These are phyloP conservation scores for Ophiostoma triangulosporum DNA, from an alignment of 2,329 filamentous ascomycete species.

Conservation along the genomic window DNA sequence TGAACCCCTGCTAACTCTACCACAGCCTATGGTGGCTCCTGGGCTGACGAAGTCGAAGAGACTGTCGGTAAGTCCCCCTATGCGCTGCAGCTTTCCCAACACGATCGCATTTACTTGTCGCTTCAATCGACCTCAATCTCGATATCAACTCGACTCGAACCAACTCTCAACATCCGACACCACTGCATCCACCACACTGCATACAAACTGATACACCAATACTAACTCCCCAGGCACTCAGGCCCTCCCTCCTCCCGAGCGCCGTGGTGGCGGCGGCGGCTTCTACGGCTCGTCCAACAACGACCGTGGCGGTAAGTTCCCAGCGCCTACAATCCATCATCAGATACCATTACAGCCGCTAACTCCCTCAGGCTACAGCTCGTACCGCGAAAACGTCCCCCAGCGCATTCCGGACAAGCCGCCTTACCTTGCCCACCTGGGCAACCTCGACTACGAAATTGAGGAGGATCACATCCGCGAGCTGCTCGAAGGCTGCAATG, in stretches of 20 bases:
- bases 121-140: too few species aligned
- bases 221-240: constrained; percentile 34
- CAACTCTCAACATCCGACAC: neutral
- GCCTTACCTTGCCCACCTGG: constrained; percentile 88
- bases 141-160: neutral
- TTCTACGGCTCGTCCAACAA: constrained; percentile 15
- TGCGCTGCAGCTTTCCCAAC: neutral
- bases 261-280: constrained; percentile 23
- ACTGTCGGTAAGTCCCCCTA: constrained; percentile 49
- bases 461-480: constrained; percentile 70
- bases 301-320: constrained; percentile 14
- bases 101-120: neutral
- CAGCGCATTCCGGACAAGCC: constrained; percentile 68
- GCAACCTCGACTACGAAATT: constrained; percentile 92
- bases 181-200: neutral
- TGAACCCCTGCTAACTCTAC: constrained; percentile 2
- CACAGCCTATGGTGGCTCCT: constrained; percentile 57
- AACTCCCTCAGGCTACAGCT: constrained; percentile 4
- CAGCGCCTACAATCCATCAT: neutral
- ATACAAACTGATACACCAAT: neutral
- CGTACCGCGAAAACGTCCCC: constrained; percentile 58
- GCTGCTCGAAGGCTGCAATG: constrained; percentile 73
- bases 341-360: too few species aligned
- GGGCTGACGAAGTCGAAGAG: constrained; percentile 98
- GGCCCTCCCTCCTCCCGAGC: constrained; percentile 38